Evolutionary conservation across 1,284 basidiomycete genomes (phyloP).

Genomic region (Ceratorhiza oryzae-sativae): DNA sequence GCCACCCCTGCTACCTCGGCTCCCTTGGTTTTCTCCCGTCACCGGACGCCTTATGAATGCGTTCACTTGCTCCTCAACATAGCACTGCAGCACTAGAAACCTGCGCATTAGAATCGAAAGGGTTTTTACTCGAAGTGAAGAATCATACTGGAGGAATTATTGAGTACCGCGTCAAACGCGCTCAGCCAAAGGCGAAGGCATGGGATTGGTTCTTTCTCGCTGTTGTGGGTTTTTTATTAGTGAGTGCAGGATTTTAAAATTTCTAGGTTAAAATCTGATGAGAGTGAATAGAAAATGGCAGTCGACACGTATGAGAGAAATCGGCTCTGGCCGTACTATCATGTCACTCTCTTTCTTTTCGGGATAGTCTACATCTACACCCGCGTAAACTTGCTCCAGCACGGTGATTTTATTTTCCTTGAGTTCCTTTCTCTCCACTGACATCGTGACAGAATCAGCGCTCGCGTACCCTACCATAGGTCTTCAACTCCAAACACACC

Average conservation of each 20-base stretch:
- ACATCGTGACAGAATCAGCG: conserved; percentile 67
- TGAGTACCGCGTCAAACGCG: conserved; percentile 11
- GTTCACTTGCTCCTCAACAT: not conserved
- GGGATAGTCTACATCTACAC: not conserved
- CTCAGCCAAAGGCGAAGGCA: not conserved
- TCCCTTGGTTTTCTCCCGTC: not conserved
- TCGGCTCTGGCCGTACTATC: too few relatives aligned
- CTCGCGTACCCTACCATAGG: conserved; percentile 69
- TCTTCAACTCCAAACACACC: conserved; percentile 72
- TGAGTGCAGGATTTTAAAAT: not conserved
- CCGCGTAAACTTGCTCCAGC: not conserved
- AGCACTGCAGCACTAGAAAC: not conserved
- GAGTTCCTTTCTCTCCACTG: conserved; percentile 5
- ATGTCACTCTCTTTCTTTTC: too few relatives aligned
- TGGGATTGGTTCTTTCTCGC: not conserved
- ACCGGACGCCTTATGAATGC: conserved; percentile 20
- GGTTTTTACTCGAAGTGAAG: not conserved
- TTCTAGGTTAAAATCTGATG: too few relatives aligned
- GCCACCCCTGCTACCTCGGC: not conserved
- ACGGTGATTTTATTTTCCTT: conserved; percentile 36
- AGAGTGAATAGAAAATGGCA: too few relatives aligned
- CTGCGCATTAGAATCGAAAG: not conserved
- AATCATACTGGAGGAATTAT: not conserved
- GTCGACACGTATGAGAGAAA: too few relatives aligned
- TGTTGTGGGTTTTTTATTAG: not conserved